A percentile compares a stretch with the other conserved stretches of the same genome.
Evolutionary conservation across 192 early-diverging fungal genomes (phyloP).

Genomic region (Podila verticillata): DNA sequence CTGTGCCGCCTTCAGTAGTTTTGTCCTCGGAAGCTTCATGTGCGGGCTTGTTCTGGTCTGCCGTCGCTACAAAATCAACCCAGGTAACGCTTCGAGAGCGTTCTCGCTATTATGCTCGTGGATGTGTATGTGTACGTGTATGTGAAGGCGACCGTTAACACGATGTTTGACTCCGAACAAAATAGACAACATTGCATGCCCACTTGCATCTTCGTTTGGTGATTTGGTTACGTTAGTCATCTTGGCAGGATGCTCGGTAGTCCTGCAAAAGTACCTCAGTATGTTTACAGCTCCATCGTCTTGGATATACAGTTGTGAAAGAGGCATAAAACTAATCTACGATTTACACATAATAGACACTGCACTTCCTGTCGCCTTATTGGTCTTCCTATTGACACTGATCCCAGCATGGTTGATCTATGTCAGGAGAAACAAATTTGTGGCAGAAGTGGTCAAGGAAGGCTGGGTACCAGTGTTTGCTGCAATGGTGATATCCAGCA

Average conservation of each 20-base stretch:
- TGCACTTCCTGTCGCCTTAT: conserved; percentile 47
- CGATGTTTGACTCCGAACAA: neutral
- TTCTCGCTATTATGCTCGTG: neutral
- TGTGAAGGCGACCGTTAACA: neutral
- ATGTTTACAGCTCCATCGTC: neutral
- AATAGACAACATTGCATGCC: conserved; percentile 80
- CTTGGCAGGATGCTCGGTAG: conserved; percentile 62
- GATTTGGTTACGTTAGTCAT: conserved; percentile 78
- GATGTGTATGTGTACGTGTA: neutral
- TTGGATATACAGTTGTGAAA: neutral
- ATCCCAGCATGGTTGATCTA: conserved; percentile 60
- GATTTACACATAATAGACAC: conserved; percentile 24
- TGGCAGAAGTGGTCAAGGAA: conserved; percentile 67
- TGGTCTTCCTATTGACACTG: conserved; percentile 50
- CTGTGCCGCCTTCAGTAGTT: conserved; percentile 73
- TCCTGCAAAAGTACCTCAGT: conserved; percentile 61
- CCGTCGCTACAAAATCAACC: conserved; percentile 73
- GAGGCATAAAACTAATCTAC: neutral
- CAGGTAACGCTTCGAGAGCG: conserved; percentile 56
- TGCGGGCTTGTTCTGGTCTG: conserved; percentile 72
- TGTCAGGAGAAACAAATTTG: conserved; percentile 69
- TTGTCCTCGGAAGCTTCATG: conserved; percentile 79
- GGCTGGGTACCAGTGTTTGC: conserved; percentile 83
- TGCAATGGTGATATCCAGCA: conserved; percentile 78
- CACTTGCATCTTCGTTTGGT: conserved; percentile 77